Conservation (phyloP, 106 monocot species). For the Cymbidium sinense region DNA sequence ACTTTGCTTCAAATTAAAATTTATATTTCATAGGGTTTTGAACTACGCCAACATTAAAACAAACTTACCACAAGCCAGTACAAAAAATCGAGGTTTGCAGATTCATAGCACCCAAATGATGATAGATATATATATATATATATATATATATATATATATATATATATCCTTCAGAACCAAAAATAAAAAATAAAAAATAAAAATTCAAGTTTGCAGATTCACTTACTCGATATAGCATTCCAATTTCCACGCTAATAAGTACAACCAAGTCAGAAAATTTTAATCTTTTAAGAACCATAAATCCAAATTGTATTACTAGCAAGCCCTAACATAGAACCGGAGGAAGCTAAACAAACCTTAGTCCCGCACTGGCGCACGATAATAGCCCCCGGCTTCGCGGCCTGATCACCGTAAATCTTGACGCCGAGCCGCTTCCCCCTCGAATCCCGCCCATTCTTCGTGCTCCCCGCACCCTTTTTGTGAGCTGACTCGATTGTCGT, state of each 20-base stretch:
- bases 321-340: neutral
- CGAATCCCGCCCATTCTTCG: conserved; percentile 91
- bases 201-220: neutral
- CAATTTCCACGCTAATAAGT: neutral
- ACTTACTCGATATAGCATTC: neutral
- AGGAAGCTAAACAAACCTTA: conserved; percentile 40
- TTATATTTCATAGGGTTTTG: too few relatives aligned
- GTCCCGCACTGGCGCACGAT: conserved; percentile 95
- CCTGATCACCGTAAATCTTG: conserved; percentile 95
- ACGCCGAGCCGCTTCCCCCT: conserved; percentile 77
- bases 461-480: conserved; percentile 99
- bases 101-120: too few relatives aligned
- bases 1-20: too few relatives aligned
- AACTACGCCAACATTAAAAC: too few relatives aligned
- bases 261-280: neutral
- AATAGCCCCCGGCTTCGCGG: conserved; percentile 83
- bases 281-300: neutral
- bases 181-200: too few relatives aligned
- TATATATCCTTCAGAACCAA: too few relatives aligned
- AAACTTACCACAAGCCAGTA: too few relatives aligned
- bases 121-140: too few relatives aligned
- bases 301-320: neutral
- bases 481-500: conserved; percentile 88
- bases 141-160: too few relatives aligned
- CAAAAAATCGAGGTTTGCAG: too few relatives aligned